Evolutionary conservation across 2,329 filamentous ascomycete genomes (phyloP), one percentile per base, ranked within the genome.

Genomic region (Gnomoniopsis smithogilvyi): DNA sequence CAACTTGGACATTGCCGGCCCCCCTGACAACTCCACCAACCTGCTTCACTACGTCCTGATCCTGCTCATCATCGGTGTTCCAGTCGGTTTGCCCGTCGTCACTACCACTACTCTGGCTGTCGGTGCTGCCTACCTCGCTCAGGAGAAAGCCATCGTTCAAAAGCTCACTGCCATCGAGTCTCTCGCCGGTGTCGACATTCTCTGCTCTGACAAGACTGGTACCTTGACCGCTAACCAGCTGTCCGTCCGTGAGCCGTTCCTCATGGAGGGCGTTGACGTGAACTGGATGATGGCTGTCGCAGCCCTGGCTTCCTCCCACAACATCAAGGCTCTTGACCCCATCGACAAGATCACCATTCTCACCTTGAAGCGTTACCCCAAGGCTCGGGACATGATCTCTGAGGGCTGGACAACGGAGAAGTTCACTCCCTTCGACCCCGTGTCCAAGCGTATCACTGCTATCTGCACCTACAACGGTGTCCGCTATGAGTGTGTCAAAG

Each of bases 241-340:
- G 56, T 88, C 84, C 68, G 89, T 91, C 69, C 87, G 88, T 72
- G 89, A 91, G 71, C 88, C 89, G 24, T 91, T 87, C 76, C 87
- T 91, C 62, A 84, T 87, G 63, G 88, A 91, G 73, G 89, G 88
- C 67, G 84, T 90, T 70, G 88, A 91, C 74, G 85, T 91, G 73
- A 89, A 91, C 79, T 91, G 88, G 87, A 91, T 91, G 88, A 91
- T 91, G 88, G 88, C 88, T 65, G 88, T 89, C 63, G 88, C 88
- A 62, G 88, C 88, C 62, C 83, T 91, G 58, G 88, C 88, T 59
- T 91, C 88, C 56, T 91, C 88, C 64, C 88, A 91, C 80, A 91
- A 91, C 78, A 80, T 90, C 77, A 89, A 89, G 78, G 88, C 88
- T 63, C 83, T 91, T 62, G 88, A 91, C 71, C 88, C 88, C 63